These are phyloP conservation scores for Tylopilus balloui DNA, from an alignment of 768 basidiomycete genomes.

Conservation along the genomic window DNA sequence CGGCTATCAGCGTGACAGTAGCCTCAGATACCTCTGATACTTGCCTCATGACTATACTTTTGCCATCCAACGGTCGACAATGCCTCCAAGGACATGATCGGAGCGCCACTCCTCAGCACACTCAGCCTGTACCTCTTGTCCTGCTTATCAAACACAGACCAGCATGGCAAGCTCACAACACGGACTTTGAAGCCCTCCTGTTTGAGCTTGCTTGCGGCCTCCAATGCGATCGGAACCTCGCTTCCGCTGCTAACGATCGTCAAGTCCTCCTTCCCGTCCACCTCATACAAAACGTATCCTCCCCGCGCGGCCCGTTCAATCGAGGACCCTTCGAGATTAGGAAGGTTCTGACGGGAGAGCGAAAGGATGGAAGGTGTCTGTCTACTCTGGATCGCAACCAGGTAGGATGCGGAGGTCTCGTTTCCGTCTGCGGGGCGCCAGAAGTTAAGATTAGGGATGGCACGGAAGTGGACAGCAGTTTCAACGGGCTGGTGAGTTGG, in stretches of 20 bases:
- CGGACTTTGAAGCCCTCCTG: slow-evolving; percentile 75
- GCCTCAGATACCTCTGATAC: slow-evolving; percentile 1
- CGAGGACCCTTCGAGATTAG: slow-evolving; percentile 83
- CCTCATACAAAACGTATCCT: slow-evolving; percentile 87
- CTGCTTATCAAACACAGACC: slow-evolving; percentile 85
- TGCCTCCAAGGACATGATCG: slow-evolving; percentile 87
- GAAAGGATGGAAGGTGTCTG: slow-evolving; percentile 80
- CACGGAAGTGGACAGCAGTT: slow-evolving; percentile 80
- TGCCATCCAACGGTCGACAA: slow-evolving; percentile 80
- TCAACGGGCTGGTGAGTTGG: slow-evolving; percentile 96
- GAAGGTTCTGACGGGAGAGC: slow-evolving; percentile 86
- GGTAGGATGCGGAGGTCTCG: slow-evolving; percentile 93
- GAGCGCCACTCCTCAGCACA: slow-evolving; percentile 85
- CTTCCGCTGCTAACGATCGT: slow-evolving; percentile 88
- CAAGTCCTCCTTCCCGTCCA: slow-evolving; percentile 65
- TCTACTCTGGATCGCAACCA: slow-evolving; percentile 67
- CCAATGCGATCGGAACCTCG: slow-evolving; percentile 84
- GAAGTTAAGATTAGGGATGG: slow-evolving; percentile 88
- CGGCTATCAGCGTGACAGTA: background rate
- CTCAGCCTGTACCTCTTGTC: slow-evolving; percentile 71
- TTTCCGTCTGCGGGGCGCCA: slow-evolving; percentile 94
- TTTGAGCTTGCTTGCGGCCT: slow-evolving; percentile 78
- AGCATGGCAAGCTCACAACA: slow-evolving; percentile 85
- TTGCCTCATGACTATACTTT: slow-evolving; percentile 82
- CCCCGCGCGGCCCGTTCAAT: slow-evolving; percentile 81